phyloP scores from a whole-genome alignment of 2,329 filamentous ascomycete genomes.

The Cordyceps militaris region DNA sequence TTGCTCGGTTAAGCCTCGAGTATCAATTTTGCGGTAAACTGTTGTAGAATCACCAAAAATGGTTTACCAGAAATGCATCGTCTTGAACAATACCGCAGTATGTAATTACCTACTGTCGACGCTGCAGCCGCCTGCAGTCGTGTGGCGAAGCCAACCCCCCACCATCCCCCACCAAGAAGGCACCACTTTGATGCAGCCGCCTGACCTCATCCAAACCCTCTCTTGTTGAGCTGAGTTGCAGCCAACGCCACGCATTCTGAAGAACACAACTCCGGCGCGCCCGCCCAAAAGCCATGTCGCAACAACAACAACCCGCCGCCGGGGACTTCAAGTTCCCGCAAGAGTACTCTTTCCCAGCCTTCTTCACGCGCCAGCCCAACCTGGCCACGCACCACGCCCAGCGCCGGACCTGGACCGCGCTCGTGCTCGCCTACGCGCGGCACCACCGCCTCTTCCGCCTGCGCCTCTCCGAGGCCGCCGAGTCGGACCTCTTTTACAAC shows the following conservation, averaged over 20 bases:
- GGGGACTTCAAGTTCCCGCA: constrained; percentile 48
- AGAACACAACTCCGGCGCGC: no score
- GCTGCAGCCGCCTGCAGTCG: no score
- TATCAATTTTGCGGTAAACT: neutral
- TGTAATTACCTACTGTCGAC: no score
- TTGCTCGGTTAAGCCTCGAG: neutral
- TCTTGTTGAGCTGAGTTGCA: no score
- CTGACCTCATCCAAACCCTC: constrained; percentile 3
- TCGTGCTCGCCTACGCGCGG: constrained; percentile 78
- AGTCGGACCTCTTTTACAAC: constrained; percentile 52
- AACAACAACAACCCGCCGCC: constrained; percentile 13
- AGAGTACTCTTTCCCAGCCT: constrained; percentile 71
- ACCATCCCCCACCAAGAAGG: neutral
- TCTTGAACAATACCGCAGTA: neutral
- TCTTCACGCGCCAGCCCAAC: constrained; percentile 78
- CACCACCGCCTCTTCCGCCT: constrained; percentile 72
- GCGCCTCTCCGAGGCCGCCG: constrained; percentile 51
- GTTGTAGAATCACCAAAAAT: no score
- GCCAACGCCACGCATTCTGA: neutral
- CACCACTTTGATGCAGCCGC: neutral
- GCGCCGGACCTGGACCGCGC: constrained; percentile 75
- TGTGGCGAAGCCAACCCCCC: neutral
- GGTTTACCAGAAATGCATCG: neutral
- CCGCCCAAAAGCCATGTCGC: no score
- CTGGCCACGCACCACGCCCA: constrained; percentile 66